Conservation (phyloP, 306 rosid genomes). For the Begonia masoniana region DNA sequence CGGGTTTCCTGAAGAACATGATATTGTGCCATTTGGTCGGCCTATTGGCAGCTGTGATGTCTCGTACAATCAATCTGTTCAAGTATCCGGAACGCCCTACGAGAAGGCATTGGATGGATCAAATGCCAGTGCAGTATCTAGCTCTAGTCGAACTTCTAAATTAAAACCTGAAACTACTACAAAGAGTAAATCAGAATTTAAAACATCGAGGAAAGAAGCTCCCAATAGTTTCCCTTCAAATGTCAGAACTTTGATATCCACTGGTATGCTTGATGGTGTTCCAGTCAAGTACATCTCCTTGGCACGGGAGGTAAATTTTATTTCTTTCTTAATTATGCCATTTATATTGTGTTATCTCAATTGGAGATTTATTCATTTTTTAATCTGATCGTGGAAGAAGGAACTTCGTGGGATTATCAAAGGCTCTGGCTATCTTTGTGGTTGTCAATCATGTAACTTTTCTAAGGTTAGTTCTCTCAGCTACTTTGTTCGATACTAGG, state of each 20-base stretch:
- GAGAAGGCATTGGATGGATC: conserved; percentile 34
- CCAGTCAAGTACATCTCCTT: conserved; percentile 74
- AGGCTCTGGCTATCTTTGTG: conserved; percentile 83
- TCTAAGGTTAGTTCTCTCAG: conserved; percentile 35
- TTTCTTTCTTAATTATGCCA: conserved; percentile 5
- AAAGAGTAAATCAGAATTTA: conserved; percentile 47
- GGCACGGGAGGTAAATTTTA: conserved; percentile 49
- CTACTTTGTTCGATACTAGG: neutral
- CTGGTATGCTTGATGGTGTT: conserved; percentile 81
- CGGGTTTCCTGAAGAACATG: conserved; percentile 55
- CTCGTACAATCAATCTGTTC: conserved; percentile 44
- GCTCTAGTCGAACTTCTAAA: conserved; percentile 20
- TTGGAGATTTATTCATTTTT: too few relatives aligned
- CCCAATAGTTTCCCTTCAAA: conserved; percentile 83
- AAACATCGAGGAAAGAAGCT: conserved; percentile 54
- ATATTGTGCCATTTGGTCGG: conserved; percentile 36
- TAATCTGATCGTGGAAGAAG: conserved; percentile 21
- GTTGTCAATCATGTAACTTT: conserved; percentile 57
- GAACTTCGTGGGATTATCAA: conserved; percentile 75
- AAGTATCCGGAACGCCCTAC: conserved; percentile 25
- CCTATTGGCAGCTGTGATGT: conserved; percentile 33
- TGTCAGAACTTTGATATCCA: conserved; percentile 69
- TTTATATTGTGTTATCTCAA: too few relatives aligned
- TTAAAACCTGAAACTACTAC: conserved; percentile 29
- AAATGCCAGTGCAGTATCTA: conserved; percentile 27